Percentiles rank a stretch among this genome's conserved stretches.
phyloP scores from a whole-genome alignment of 2,329 filamentous ascomycete species.

The Pseudogymnoascus sp. region DNA sequence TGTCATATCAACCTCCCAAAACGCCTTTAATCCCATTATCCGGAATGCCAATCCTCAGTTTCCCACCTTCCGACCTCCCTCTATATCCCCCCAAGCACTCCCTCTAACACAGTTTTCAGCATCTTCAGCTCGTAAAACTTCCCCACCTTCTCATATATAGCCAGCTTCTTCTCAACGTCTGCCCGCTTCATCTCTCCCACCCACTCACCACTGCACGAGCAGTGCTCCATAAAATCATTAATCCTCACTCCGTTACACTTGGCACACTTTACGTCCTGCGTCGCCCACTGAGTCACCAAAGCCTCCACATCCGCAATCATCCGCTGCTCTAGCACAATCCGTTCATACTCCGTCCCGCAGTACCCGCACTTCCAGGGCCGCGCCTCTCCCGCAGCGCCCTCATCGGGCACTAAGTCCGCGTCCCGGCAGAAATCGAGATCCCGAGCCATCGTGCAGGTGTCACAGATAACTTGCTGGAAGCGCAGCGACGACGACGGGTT shows the following conservation, averaged over 20 bases:
- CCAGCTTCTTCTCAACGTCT: slow-evolving; percentile 56
- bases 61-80: not conserved
- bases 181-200: slow-evolving; percentile 58
- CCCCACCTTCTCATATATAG: slow-evolving; percentile 66
- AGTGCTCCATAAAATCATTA: slow-evolving; percentile 97
- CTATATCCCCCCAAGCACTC: slow-evolving; percentile 44
- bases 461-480: slow-evolving; percentile 71
- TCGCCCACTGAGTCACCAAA: slow-evolving; percentile 69
- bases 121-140: slow-evolving; percentile 74
- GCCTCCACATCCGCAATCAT: slow-evolving; percentile 71
- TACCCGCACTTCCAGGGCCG: slow-evolving; percentile 66
- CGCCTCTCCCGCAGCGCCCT: slow-evolving; percentile 11
- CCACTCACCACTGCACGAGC: slow-evolving; percentile 86
- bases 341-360: slow-evolving; percentile 68
- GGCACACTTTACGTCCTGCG: slow-evolving; percentile 78
- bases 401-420: slow-evolving; percentile 61
- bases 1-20: not conserved
- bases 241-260: slow-evolving; percentile 64
- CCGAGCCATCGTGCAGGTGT: slow-evolving; percentile 79
- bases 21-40: slow-evolving; percentile 6
- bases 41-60: not conserved
- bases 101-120: slow-evolving; percentile 66
- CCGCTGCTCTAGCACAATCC: slow-evolving; percentile 74
- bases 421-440: slow-evolving; percentile 92
- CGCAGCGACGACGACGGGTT: slow-evolving; percentile 74